phyloP scores from a whole-genome alignment of 1,284 basidiomycete genomes.

The Boletus mariae region DNA sequence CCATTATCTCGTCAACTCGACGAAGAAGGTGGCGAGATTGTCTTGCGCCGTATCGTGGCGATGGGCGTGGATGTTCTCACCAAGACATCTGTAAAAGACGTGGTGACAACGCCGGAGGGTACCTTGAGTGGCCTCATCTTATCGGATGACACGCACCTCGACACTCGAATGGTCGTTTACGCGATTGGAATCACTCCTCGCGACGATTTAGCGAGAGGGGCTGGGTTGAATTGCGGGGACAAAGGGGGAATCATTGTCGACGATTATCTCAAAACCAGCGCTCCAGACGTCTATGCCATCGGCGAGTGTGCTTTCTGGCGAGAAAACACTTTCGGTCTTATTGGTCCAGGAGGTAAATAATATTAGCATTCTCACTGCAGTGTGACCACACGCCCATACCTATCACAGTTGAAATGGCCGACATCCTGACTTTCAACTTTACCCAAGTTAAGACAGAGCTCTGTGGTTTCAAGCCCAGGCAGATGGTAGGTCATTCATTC shows the following conservation, averaged over 20 bases:
- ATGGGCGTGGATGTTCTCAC: constrained; percentile 65
- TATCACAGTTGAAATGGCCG: constrained; percentile 64
- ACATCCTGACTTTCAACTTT: constrained; percentile 73
- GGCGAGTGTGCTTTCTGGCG: constrained; percentile 75
- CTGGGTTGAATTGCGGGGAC: constrained; percentile 47
- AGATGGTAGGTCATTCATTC: constrained; percentile 43
- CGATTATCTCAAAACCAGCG: constrained; percentile 56
- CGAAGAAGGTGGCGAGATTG: constrained; percentile 64
- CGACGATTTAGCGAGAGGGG: constrained; percentile 58
- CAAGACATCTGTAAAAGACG: constrained; percentile 45
- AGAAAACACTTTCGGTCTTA: constrained; percentile 65
- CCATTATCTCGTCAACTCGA: constrained; percentile 73
- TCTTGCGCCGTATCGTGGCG: constrained; percentile 61
- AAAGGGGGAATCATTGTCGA: constrained; percentile 60
- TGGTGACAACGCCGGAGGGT: constrained; percentile 37
- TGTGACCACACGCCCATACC: background rate
- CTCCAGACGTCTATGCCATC: constrained; percentile 64
- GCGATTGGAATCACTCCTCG: constrained; percentile 70
- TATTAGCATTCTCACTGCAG: background rate
- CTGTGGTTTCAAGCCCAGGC: constrained; percentile 45
- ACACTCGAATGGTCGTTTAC: constrained; percentile 56
- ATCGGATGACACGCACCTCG: constrained; percentile 41
- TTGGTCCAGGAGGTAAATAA: constrained; percentile 55
- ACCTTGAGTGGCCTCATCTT: constrained; percentile 49
- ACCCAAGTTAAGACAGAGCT: constrained; percentile 46